These are phyloP conservation scores for Pichia rugopelliculosa DNA, from an alignment of 805 yeast genomes.

Conservation along the genomic window DNA sequence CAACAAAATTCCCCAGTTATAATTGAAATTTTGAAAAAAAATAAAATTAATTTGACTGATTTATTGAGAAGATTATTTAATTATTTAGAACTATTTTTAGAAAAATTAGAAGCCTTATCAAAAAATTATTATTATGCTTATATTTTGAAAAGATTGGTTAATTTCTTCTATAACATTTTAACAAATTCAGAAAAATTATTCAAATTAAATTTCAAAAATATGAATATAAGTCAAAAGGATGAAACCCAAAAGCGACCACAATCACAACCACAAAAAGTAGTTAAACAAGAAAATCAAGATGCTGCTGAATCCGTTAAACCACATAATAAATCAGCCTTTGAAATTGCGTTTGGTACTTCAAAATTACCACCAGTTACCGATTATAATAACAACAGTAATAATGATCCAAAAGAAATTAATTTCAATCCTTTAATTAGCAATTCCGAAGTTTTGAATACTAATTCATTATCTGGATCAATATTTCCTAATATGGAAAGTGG, in stretches of 20 bases:
- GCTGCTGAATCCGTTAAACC: conserved; percentile 9
- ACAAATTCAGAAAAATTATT: conserved; percentile 30
- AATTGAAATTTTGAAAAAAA: conserved; percentile 27
- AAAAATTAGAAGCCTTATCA: conserved; percentile 30
- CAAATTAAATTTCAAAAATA: conserved; percentile 25
- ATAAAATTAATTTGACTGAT: conserved; percentile 30
- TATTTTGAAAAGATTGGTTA: conserved; percentile 37
- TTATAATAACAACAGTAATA: conserved; percentile 14
- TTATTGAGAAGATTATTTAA: conserved; percentile 27
- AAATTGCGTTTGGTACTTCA: conserved; percentile 31
- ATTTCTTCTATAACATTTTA: conserved; percentile 31
- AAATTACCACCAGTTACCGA: conserved; percentile 31
- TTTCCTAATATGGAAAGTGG: neutral
- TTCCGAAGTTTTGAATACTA: neutral
- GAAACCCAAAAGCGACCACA: neutral
- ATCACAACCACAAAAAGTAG: neutral
- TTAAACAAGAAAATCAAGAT: conserved; percentile 9
- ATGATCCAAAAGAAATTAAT: conserved; percentile 6
- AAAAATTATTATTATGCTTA: conserved; percentile 39
- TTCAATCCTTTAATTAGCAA: conserved; percentile 5
- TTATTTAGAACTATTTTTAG: conserved; percentile 29
- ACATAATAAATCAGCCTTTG: conserved; percentile 25
- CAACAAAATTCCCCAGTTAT: conserved; percentile 31
- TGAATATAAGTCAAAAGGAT: conserved; percentile 9
- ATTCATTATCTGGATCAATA: neutral